These are phyloP conservation scores for Primulina tabacum DNA, from an alignment of 257 asterid species.

Conservation along the genomic window DNA sequence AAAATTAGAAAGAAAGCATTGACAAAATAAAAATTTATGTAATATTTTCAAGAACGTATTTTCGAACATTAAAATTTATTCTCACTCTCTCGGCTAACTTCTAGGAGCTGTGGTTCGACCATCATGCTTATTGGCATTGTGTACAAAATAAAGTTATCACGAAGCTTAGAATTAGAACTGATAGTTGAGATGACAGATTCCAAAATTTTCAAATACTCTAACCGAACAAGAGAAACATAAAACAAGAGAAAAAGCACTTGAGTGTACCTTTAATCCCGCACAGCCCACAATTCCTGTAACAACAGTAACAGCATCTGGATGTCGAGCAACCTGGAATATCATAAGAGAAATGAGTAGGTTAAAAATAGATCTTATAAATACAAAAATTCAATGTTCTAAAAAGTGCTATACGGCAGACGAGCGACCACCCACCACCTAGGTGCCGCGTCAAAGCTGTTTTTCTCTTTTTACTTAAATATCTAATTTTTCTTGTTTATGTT, in stretches of 20 bases:
- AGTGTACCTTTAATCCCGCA: conserved; percentile 91
- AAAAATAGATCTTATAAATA: conserved; percentile 10
- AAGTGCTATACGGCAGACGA: no score
- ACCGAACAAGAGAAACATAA: not conserved
- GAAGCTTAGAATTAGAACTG: not conserved
- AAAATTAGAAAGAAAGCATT: not conserved
- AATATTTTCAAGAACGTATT: not conserved
- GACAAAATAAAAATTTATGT: not conserved
- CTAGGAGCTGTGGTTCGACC: not conserved
- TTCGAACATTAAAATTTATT: no score
- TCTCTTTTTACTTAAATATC: no score
- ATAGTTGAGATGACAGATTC: conserved; percentile 13
- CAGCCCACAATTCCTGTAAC: conserved; percentile 99
- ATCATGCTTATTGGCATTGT: not conserved
- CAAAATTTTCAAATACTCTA: not conserved
- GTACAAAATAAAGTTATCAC: no score
- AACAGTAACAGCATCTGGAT: conserved; percentile 89
- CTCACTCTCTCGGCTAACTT: not conserved
- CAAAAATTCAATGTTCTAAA: not conserved
- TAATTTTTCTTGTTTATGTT: no score
- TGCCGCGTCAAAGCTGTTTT: no score
- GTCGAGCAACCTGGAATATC: conserved; percentile 84
- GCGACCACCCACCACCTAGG: no score
- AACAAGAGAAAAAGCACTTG: not conserved
- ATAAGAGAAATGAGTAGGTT: conserved; percentile 11